These are phyloP conservation scores for Starmerella ratchasimensis DNA, from an alignment of 805 yeast species.

Conservation along the genomic window DNA sequence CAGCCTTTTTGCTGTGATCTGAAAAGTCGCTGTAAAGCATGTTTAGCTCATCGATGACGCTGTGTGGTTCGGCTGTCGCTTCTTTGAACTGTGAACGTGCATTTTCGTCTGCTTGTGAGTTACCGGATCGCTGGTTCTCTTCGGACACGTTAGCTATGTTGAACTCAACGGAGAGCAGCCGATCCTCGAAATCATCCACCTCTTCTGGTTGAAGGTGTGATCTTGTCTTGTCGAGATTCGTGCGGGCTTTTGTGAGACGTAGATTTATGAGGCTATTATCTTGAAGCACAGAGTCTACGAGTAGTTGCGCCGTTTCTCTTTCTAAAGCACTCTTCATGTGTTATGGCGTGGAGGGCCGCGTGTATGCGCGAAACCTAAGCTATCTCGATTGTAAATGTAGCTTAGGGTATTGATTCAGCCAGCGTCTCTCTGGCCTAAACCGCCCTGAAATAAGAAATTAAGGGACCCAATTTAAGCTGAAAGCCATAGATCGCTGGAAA, in stretches of 20 bases:
- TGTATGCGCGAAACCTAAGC: too few relatives aligned
- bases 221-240: constrained; percentile 4
- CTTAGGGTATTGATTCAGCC: too few relatives aligned
- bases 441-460: background rate
- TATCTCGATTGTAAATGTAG: too few relatives aligned
- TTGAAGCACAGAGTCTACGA: constrained; percentile 9
- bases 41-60: constrained; percentile 14
- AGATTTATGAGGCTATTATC: constrained; percentile 6
- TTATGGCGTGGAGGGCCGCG: too few relatives aligned
- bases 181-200: constrained; percentile 10
- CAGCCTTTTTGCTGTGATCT: background rate
- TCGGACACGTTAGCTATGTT: background rate
- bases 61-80: background rate
- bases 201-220: constrained; percentile 2
- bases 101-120: too few relatives aligned
- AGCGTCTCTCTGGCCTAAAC: too few relatives aligned
- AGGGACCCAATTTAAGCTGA: background rate
- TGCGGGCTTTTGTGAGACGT: constrained; percentile 11
- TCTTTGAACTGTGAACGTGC: background rate
- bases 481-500: too few relatives aligned
- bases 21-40: constrained; percentile 9
- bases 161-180: constrained; percentile 12
- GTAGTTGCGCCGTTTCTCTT: constrained; percentile 9
- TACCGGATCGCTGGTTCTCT: background rate
- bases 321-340: constrained; percentile 13